Percentiles rank a stretch among this genome's conserved stretches.
Conservation (phyloP, 2,329 filamentous ascomycete species). For the Scortechinia acanthostroma region DNA sequence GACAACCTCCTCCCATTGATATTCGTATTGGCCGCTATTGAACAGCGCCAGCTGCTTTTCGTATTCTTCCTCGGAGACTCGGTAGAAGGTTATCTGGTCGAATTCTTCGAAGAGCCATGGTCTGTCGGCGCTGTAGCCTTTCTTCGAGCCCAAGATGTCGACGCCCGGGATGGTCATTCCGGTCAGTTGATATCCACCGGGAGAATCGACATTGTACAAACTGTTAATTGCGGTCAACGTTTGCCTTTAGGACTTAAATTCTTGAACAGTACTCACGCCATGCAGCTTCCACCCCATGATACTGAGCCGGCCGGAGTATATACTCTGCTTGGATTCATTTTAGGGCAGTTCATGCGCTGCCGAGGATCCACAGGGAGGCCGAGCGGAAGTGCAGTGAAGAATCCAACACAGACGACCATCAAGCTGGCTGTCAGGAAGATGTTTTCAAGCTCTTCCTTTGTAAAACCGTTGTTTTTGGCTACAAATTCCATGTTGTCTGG, state of each 20-base stretch:
- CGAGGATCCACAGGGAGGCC: constrained; percentile 43
- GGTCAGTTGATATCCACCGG: constrained; percentile 46
- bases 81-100: constrained; percentile 45
- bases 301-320: constrained; percentile 48
- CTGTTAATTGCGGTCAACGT: constrained; percentile 7
- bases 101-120: constrained; percentile 51
- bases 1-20: constrained; percentile 34
- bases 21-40: constrained; percentile 39
- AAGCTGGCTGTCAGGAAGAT: constrained; percentile 5
- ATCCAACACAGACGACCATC: constrained; percentile 38
- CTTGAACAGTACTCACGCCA: constrained; percentile 17
- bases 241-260: neutral
- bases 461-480: constrained; percentile 1
- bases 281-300: constrained; percentile 44
- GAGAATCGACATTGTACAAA: constrained; percentile 46
- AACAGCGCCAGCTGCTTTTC: constrained; percentile 36
- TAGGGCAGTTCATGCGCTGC: constrained; percentile 41
- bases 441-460: constrained; percentile 5
- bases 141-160: constrained; percentile 42
- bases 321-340: constrained; percentile 46
- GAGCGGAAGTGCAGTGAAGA: constrained; percentile 43
- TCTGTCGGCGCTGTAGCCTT: constrained; percentile 29
- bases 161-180: constrained; percentile 20
- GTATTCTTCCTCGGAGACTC: constrained; percentile 40
- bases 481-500: constrained; percentile 17